Evolutionary conservation across 2,329 filamentous ascomycete genomes (phyloP).

Genomic region (Alternaria sp.): DNA sequence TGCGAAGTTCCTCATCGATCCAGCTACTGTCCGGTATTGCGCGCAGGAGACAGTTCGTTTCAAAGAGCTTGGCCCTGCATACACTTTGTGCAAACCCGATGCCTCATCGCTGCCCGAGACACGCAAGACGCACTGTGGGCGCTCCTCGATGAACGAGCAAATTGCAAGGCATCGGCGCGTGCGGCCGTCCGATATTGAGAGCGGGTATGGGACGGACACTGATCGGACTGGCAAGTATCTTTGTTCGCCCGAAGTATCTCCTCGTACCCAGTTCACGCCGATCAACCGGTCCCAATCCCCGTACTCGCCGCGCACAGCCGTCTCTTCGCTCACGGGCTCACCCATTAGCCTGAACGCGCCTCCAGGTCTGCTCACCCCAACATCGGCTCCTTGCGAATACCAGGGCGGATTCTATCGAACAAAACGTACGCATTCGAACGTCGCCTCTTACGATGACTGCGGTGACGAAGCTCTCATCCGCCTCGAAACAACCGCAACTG

Average conservation of each 20-base stretch:
- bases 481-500: slow-evolving; percentile 12
- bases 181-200: slow-evolving; percentile 44
- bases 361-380: slow-evolving; percentile 17
- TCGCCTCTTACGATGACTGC: slow-evolving; percentile 15
- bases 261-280: slow-evolving; percentile 52
- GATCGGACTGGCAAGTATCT: slow-evolving; percentile 48
- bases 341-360: slow-evolving; percentile 13
- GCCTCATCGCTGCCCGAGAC: slow-evolving; percentile 15
- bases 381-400: slow-evolving; percentile 22
- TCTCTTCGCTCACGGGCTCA: slow-evolving; percentile 21
- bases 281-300: slow-evolving; percentile 47
- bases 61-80: slow-evolving; percentile 34
- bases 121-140: slow-evolving; percentile 22
- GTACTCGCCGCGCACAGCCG: slow-evolving; percentile 19
- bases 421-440: slow-evolving; percentile 43
- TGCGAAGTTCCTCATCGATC: slow-evolving; percentile 57
- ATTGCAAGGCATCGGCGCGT: not conserved
- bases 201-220: slow-evolving; percentile 54
- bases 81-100: slow-evolving; percentile 11
- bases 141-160: not conserved
- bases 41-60: slow-evolving; percentile 50
- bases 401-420: slow-evolving; percentile 20
- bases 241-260: slow-evolving; percentile 52
- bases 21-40: slow-evolving; percentile 50
- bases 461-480: slow-evolving; percentile 9